A percentile compares a stretch with the other conserved stretches of the same genome.
Conservation (phyloP, 108 stramenopile species). For the Fistulifera solaris region DNA sequence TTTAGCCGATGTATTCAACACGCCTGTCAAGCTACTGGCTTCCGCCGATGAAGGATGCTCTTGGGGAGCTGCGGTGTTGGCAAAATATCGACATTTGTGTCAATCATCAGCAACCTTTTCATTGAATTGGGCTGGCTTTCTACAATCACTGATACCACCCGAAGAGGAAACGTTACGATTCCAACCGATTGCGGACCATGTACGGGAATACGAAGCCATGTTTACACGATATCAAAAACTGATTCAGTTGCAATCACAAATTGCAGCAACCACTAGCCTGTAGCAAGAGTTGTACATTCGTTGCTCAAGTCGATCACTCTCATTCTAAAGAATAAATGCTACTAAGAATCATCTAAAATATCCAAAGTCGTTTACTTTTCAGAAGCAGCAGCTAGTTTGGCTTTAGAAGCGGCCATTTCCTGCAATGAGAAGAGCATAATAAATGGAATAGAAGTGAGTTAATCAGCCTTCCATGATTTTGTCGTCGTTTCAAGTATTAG, state of each 20-base stretch:
- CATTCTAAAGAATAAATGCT: not conserved
- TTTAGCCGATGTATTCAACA: conserved; percentile 36
- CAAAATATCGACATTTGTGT: conserved; percentile 12
- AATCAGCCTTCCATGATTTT: not conserved
- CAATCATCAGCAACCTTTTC: too few species aligned
- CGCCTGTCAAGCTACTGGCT: conserved; percentile 21
- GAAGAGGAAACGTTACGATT: not conserved
- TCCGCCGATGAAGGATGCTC: conserved; percentile 36
- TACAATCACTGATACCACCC: conserved; percentile 1
- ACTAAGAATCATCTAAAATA: not conserved
- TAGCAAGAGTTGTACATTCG: not conserved
- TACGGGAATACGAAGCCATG: not conserved
- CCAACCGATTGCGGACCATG: not conserved
- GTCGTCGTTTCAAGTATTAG: too few species aligned
- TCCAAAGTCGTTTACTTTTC: not conserved
- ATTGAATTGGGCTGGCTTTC: conserved; percentile 2
- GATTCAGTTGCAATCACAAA: conserved; percentile 1
- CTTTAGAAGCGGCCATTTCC: conserved; percentile 14
- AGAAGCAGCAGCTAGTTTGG: conserved; percentile 13
- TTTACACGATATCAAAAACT: conserved; percentile 6
- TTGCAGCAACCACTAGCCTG: not conserved
- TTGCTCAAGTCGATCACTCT: not conserved
- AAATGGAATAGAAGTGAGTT: not conserved
- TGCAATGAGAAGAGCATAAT: conserved; percentile 2
- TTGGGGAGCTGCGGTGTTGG: conserved; percentile 39